Evolutionary conservation across 2,329 filamentous ascomycete species (phyloP).

Genomic region (Gliomastix tumulicola): DNA sequence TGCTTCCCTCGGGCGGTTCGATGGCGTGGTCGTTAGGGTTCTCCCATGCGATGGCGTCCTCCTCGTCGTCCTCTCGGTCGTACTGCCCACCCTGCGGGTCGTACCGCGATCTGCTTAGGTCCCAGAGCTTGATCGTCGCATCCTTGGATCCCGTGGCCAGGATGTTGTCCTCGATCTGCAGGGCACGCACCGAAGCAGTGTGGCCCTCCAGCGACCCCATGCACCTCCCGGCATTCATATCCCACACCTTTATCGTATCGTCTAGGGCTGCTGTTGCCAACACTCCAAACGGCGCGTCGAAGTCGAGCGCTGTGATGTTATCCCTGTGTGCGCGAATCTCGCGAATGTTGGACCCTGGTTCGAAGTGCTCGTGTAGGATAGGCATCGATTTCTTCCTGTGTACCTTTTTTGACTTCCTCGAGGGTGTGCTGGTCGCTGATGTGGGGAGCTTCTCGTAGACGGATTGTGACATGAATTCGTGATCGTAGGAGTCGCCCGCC

Average conservation of each 20-base stretch:
- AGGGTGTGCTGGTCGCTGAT: slow-evolving; percentile 38
- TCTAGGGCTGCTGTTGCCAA: slow-evolving; percentile 90
- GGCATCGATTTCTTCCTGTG: slow-evolving; percentile 80
- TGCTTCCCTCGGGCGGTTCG: slow-evolving; percentile 69
- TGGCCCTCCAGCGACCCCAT: slow-evolving; percentile 91
- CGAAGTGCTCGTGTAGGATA: slow-evolving; percentile 90
- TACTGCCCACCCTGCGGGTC: slow-evolving; percentile 59
- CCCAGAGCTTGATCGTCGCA: slow-evolving; percentile 91
- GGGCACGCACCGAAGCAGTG: slow-evolving; percentile 81
- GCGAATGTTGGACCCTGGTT: slow-evolving; percentile 80
- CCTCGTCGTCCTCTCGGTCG: slow-evolving; percentile 53
- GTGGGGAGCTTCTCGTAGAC: slow-evolving; percentile 87
- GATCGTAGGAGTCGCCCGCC: slow-evolving; percentile 38
- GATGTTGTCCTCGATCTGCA: slow-evolving; percentile 94
- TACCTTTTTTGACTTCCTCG: slow-evolving; percentile 42
- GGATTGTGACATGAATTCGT: slow-evolving; percentile 90
- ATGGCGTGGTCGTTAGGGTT: slow-evolving; percentile 60
- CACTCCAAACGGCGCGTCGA: slow-evolving; percentile 94
- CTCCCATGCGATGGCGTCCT: slow-evolving; percentile 66
- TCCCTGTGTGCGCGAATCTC: slow-evolving; percentile 87
- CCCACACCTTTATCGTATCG: slow-evolving; percentile 93
- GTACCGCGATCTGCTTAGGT: slow-evolving; percentile 82
- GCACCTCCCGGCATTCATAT: slow-evolving; percentile 86
- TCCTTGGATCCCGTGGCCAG: slow-evolving; percentile 93
- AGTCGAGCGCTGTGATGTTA: slow-evolving; percentile 83